Evolutionary conservation across 352 stramenopile genomes (phyloP), one percentile per base, ranked within the genome.

Genomic region (Pythium aquatile): DNA sequence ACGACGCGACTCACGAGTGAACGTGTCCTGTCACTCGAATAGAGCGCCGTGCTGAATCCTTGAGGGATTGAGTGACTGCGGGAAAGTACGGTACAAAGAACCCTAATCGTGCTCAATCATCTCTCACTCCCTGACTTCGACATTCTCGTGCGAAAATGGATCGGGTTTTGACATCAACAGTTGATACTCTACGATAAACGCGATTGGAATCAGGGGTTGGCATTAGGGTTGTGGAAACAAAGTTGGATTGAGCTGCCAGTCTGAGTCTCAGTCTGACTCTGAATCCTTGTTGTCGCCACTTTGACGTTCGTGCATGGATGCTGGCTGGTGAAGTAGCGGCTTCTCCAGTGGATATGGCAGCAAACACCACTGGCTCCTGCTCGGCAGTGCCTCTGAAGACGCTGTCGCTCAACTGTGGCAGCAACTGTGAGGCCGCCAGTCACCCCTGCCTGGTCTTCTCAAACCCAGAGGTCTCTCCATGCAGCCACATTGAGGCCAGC

Each of bases 331-430:
- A 24, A 24, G 20, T 24, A 24, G 20, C 20, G 20, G 47, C 24
- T 17, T n/a, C 6, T 13, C 5, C 8, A 28, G 17, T 24, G 5
- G 42, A 24, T 49, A 14, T 13, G 10, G 13, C 48, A 5, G 26
- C 2, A 26, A 28, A 26, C 2, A 5, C 48, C 6, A 6, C 16
- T 17, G 59, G 47, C n/a, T 17, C 32, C 29, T 60, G 60, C 30
- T 11, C 48, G 29, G 24, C 17, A 4, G 17, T 48, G 28, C 40
- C 60, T 5, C n/a, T 60, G 9, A 47, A 56, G 4, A 65, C 63
- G 40, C 40, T 70, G 0, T 62, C 56, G 42, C 17, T 65, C 29
- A 35, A 35, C 20, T 70, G 63, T 29, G 56, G 30, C 20, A 48
- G n/a, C 54, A 28, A 32, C n/a, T 69, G 63, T 40, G n/a, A 29